Base-by-base conservation (phyloP, 768 basidiomycete species). In the Phaffia australis region DNA sequence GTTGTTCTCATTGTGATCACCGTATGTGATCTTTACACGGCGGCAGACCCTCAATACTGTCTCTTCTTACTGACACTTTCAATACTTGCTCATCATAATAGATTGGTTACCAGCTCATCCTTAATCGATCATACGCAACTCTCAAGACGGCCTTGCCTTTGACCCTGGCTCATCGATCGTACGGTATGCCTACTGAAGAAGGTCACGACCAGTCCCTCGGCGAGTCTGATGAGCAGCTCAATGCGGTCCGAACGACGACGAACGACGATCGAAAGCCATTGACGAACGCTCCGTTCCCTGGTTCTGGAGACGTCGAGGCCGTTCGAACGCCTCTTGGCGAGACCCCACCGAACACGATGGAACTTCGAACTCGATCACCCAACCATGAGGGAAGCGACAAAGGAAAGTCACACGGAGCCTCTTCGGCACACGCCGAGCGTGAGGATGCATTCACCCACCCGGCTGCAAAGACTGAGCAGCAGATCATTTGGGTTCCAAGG, bases 1-100 rank as follows among this genome's bases (percentile, higher is more conserved):
- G 74, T 97, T 32, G 83, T 93, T 6, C 78, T 99, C 64, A 88
- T 97, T 69, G 76, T 84, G 25, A 67, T 90, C 69, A 97, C 95
- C 8, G 88, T 89, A 72, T 73, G 87, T 75, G 60, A 8, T 23
- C 18, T 56, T 18, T 65, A 48, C 29, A 32, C 23, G 23, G 21
- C 55, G n/a, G 56, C n/a, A 49, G 42, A 15, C 7, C 3, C 35
- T 61, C 1, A 19, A 25, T n/a, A 16, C 3, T 21, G 19, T 1
- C 14, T 42, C 48, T 27, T 50, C 8, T 23, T 49, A 30, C 56
- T 63, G 18, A 29, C 25, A 27, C 30, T 27, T 16, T 30, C n/a
- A 25, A 29, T 7, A 23, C 60, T 35, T 57, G 35, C 1, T 14
- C 58, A 5, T 2, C 70, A 15, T 1, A 32, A 25, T 69, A 87